Evolutionary conservation across 2,329 filamentous ascomycete genomes (phyloP).

Genomic region (Orbilia javanica): DNA sequence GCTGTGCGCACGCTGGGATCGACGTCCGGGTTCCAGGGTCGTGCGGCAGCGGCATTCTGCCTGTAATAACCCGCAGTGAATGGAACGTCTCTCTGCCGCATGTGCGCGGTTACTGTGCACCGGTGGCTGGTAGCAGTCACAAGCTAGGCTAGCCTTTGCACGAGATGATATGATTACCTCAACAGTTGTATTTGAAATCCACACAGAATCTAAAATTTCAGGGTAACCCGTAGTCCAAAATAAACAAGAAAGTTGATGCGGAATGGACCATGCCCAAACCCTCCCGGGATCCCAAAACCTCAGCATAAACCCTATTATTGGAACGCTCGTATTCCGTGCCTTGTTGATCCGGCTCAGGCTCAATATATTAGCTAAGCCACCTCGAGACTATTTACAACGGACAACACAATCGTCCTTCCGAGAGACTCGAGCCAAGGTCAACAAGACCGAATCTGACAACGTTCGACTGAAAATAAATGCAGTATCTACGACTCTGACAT

Average conservation of each 20-base stretch:
- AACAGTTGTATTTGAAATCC: slow-evolving; percentile 29
- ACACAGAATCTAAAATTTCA: not conserved
- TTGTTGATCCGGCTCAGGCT: slow-evolving; percentile 29
- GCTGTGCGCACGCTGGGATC: not conserved
- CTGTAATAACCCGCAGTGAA: not conserved
- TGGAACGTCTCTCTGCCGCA: slow-evolving; percentile 38
- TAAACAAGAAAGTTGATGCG: slow-evolving; percentile 34
- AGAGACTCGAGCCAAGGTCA: slow-evolving; percentile 5
- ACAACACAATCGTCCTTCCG: slow-evolving; percentile 45
- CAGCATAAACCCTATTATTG: slow-evolving; percentile 57
- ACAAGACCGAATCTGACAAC: slow-evolving; percentile 31
- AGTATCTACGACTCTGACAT: slow-evolving; percentile 4
- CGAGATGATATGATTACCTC: slow-evolving; percentile 6
- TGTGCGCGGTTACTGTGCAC: slow-evolving; percentile 30
- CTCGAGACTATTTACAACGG: slow-evolving; percentile 47
- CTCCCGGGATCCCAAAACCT: slow-evolving; percentile 39
- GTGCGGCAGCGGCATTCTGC: slow-evolving; percentile 43
- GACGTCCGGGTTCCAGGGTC: slow-evolving; percentile 35
- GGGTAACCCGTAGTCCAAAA: slow-evolving; percentile 19
- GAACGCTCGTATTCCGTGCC: slow-evolving; percentile 52
- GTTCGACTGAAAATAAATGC: not conserved
- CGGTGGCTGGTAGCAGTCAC: slow-evolving; percentile 3
- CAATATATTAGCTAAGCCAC: slow-evolving; percentile 57
- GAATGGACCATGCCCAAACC: slow-evolving; percentile 25
- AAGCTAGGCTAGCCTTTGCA: no score